phyloP scores from a whole-genome alignment of 352 stramenopile species.

The Halophytophthora polymorphica region DNA sequence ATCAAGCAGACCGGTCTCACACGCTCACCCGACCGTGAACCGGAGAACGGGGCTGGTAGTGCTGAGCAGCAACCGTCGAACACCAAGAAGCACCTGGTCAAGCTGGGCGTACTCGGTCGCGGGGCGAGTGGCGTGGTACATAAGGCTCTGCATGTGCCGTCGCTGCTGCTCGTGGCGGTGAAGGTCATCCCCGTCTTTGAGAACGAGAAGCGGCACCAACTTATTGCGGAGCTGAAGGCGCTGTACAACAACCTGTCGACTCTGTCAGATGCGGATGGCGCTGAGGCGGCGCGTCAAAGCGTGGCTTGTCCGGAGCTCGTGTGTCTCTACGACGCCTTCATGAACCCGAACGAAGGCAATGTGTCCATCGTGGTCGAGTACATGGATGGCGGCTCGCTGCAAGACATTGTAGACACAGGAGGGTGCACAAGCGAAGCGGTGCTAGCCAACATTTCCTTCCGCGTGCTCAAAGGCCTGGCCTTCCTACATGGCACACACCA shows the following conservation, averaged over 20 bases:
- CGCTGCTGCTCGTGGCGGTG: constrained; percentile 85
- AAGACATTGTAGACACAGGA: constrained; percentile 90
- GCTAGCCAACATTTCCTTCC: constrained; percentile 87
- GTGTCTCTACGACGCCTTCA: constrained; percentile 93
- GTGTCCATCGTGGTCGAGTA: constrained; percentile 95
- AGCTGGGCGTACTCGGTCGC: constrained; percentile 73
- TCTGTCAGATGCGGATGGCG: constrained; percentile 46
- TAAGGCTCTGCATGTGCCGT: constrained; percentile 88
- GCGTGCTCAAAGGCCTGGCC: constrained; percentile 81
- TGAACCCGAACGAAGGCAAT: constrained; percentile 88
- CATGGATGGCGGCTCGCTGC: constrained; percentile 93
- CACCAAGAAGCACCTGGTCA: constrained; percentile 80
- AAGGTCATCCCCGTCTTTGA: constrained; percentile 92
- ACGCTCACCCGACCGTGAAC: constrained; percentile 47
- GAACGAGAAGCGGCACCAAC: constrained; percentile 82
- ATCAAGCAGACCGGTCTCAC: constrained; percentile 84
- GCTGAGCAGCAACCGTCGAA: constrained; percentile 43
- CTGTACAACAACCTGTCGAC: constrained; percentile 86
- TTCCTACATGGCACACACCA: constrained; percentile 91
- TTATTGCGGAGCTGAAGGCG: constrained; percentile 84
- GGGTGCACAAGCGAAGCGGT: constrained; percentile 84
- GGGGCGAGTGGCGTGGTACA: constrained; percentile 88
- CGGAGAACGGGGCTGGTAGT: constrained; percentile 7
- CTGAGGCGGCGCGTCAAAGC: constrained; percentile 25
- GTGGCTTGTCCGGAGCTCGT: constrained; percentile 84